A percentile compares a stretch with the other conserved stretches of the same genome.
phyloP scores from a whole-genome alignment of 176 grass and related monocot species.

The Pharus latifolius region DNA sequence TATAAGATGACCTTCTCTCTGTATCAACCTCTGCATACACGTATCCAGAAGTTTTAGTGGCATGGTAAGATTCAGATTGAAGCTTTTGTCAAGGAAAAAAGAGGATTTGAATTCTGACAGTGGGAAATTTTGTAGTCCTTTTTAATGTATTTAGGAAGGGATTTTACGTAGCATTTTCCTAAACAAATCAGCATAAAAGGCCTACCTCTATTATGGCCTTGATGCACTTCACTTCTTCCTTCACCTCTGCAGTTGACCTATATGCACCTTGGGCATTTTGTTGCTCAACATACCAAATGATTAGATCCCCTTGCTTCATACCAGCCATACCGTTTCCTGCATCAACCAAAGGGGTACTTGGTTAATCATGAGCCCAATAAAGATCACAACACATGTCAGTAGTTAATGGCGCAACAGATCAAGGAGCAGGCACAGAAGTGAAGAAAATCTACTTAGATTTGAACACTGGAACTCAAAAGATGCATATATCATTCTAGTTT shows the following conservation, averaged over 20 bases:
- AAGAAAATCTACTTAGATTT: neutral
- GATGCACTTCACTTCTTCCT: conserved; percentile 86
- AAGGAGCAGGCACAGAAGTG: neutral
- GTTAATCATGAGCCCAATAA: neutral
- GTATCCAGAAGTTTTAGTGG: neutral
- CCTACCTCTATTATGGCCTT: conserved; percentile 93
- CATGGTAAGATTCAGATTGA: neutral
- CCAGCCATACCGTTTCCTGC: conserved; percentile 75
- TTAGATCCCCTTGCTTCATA: conserved; percentile 96
- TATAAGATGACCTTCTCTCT: conserved; percentile 91
- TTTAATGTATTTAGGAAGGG: neutral
- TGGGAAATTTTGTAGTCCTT: neutral
- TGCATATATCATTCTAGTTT: neutral
- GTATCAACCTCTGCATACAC: conserved; percentile 78
- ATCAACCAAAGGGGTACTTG: neutral
- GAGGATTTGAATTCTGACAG: neutral
- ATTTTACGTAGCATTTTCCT: neutral
- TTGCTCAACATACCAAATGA: conserved; percentile 88
- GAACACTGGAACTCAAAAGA: neutral
- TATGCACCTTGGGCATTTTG: conserved; percentile 84
- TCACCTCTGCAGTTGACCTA: conserved; percentile 73
- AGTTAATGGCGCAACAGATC: neutral
- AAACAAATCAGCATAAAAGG: neutral
- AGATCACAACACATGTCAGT: neutral
- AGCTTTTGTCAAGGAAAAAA: neutral